Evolutionary conservation across 768 basidiomycete genomes (phyloP), one percentile per base, ranked within the genome.

Genomic region (Erythrobasidium yunnanense): DNA sequence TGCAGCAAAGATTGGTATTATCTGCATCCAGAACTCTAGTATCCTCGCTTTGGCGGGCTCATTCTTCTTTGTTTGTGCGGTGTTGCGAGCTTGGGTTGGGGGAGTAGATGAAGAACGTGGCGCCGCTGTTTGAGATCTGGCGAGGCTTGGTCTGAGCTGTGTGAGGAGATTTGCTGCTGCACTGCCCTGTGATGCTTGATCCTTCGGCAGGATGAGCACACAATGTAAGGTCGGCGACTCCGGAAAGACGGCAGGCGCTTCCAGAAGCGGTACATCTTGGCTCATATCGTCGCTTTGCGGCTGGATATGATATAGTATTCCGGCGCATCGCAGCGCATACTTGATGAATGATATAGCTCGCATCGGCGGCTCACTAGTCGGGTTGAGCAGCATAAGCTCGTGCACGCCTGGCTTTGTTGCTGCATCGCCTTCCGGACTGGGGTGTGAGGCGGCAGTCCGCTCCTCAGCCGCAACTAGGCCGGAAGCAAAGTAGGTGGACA

Each of bases 301-400:
- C 30, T 55, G 66, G 11, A 72, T 70, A 66, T 76, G 75, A 58
- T 75, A 76, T 4, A 75, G 50, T 56, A 76, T 71, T 11, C 74
- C 73, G 2, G 68, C 69, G 30, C 72, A 75, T 1, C 75, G 70
- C 1, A 76, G 67, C 1, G 73, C 71, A 49, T 75, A 76, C 60
- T 76, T 76, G 67, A 76, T 55, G 55, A 72, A 76, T 6, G 71
- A 72, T 11, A 74, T 68, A 30, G 70, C 68, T 34, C 73, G 70
- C 13, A 62, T 68, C 22, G 71, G 52, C 5, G 70, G 65, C 57
- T 76, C 71, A 38, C 71, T 66, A 11, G 66, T 68, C n/a, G 73
- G 74, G 49, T 76, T 74, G 30, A 68, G 67, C 1, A 74, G 65
- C 2, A 49, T 30, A 33, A 74, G 27, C 35, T 74, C 68, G 47